These are phyloP conservation scores for Pelargonium citronellum DNA, from an alignment of 441 rosid genomes.

Conservation along the genomic window DNA sequence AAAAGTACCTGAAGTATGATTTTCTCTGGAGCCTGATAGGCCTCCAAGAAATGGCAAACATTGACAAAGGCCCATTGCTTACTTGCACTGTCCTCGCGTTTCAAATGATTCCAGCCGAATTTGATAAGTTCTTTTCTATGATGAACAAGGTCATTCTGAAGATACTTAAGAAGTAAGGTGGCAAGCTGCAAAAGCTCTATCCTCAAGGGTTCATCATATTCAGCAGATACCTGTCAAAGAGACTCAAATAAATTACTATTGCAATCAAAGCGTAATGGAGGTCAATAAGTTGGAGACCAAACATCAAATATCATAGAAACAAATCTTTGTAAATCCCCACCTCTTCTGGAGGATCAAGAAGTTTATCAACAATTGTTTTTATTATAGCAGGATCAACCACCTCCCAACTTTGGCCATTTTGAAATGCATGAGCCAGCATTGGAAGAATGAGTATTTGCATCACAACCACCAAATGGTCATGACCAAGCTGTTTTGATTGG, in stretches of 20 bases:
- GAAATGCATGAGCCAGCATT: constrained; percentile 92
- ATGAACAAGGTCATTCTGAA: constrained; percentile 89
- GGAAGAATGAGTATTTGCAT: constrained; percentile 99
- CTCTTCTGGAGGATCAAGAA: constrained; percentile 99
- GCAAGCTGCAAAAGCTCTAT: constrained; percentile 98
- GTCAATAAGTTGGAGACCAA: not conserved
- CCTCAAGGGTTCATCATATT: constrained; percentile 95
- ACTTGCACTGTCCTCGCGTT: constrained; percentile 99
- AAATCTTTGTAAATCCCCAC: constrained; percentile 26
- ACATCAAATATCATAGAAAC: constrained; percentile 11
- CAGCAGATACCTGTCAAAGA: constrained; percentile 78
- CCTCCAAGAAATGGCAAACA: constrained; percentile 99
- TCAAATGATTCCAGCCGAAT: constrained; percentile 99
- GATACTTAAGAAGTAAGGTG: constrained; percentile 92
- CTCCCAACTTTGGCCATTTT: constrained; percentile 84
- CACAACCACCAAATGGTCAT: constrained; percentile 85
- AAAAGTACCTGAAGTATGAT: constrained; percentile 88
- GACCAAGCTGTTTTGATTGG: constrained; percentile 81
- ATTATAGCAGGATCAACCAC: constrained; percentile 81
- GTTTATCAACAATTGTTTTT: constrained; percentile 92
- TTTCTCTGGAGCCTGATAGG: constrained; percentile 99
- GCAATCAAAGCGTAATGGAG: constrained; percentile 13
- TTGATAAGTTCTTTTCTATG: constrained; percentile 98
- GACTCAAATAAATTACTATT: constrained; percentile 17
- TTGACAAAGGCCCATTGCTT: constrained; percentile 99